Percentiles rank a stretch among this genome's conserved stretches.
Conservation (phyloP, 1,139 yeast genomes). For the Yamadazyma mexicana region DNA sequence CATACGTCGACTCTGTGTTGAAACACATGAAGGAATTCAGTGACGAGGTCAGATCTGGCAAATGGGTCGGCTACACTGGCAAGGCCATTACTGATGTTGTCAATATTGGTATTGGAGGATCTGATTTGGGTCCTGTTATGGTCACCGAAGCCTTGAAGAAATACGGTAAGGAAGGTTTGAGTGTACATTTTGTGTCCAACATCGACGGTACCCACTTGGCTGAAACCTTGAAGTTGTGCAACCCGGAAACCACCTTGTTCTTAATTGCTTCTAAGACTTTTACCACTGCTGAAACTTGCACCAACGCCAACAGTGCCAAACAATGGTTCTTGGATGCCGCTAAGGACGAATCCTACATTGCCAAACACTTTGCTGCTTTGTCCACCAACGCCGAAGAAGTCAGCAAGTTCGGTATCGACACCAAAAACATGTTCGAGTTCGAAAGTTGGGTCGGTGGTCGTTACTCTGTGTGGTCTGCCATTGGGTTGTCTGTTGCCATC, state of each 20-base stretch:
- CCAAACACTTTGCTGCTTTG: conserved; percentile 96
- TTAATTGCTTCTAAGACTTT: conserved; percentile 96
- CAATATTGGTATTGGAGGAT: conserved; percentile 98
- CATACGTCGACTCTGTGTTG: conserved; percentile 86
- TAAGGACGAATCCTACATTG: conserved; percentile 68
- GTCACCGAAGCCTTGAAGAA: conserved; percentile 96
- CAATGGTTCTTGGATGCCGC: conserved; percentile 83
- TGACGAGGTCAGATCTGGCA: conserved; percentile 83
- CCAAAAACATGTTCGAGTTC: conserved; percentile 97
- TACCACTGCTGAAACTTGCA: conserved; percentile 97
- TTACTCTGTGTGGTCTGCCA: conserved; percentile 98
- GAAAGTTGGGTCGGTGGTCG: conserved; percentile 99
- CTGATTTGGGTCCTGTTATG: conserved; percentile 99
- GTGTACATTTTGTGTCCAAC: conserved; percentile 92
- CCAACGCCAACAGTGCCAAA: conserved; percentile 95
- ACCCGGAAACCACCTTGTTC: conserved; percentile 92
- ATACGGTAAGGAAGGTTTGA: conserved; percentile 73
- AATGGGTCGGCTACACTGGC: conserved; percentile 97
- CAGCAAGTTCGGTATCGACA: conserved; percentile 91
- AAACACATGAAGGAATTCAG: conserved; percentile 96
- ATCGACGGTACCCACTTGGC: conserved; percentile 98
- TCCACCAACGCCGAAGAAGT: conserved; percentile 93
- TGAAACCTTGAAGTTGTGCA: conserved; percentile 73
- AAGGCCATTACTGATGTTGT: conserved; percentile 90
- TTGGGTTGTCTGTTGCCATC: conserved; percentile 92